phyloP scores from a whole-genome alignment of 2,329 filamentous ascomycete species.

The Niveomyces coronatus region DNA sequence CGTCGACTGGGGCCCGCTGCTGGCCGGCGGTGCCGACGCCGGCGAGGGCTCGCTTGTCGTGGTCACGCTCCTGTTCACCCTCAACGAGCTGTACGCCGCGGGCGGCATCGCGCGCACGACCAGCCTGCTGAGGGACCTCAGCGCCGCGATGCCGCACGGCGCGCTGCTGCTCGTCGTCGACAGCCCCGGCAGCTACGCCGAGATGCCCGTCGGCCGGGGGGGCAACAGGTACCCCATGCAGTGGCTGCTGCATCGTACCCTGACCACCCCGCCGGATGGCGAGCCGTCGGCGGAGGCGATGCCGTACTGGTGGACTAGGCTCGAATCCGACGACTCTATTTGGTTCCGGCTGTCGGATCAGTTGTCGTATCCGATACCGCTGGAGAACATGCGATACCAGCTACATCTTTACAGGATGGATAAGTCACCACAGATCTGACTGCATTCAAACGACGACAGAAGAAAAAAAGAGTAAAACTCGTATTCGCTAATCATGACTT shows the following conservation, averaged over 20 bases:
- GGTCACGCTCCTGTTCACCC: constrained; percentile 81
- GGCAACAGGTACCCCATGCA: constrained; percentile 78
- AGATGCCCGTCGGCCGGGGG: constrained; percentile 56
- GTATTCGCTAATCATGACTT: neutral
- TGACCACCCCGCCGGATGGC: constrained; percentile 39
- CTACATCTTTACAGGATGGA: constrained; percentile 62
- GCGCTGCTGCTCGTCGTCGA: constrained; percentile 78
- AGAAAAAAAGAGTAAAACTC: no score
- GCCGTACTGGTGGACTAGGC: constrained; percentile 71
- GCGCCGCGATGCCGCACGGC: constrained; percentile 42
- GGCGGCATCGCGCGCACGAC: constrained; percentile 67
- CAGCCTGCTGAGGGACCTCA: constrained; percentile 60
- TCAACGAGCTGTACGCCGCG: constrained; percentile 86
- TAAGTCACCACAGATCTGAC: constrained; percentile 1
- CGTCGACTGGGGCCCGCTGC: constrained; percentile 21
- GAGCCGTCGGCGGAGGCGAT: no score
- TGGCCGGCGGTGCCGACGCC: constrained; percentile 15
- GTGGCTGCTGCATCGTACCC: constrained; percentile 77
- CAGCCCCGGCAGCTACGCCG: constrained; percentile 87
- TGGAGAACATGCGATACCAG: constrained; percentile 96
- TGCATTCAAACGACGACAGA: no score
- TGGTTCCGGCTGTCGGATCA: constrained; percentile 70
- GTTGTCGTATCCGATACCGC: constrained; percentile 67
- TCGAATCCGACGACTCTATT: constrained; percentile 63
- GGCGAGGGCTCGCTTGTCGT: constrained; percentile 43